These are phyloP conservation scores for Millerago galiae DNA, from an alignment of 805 yeast genomes.

Conservation along the genomic window DNA sequence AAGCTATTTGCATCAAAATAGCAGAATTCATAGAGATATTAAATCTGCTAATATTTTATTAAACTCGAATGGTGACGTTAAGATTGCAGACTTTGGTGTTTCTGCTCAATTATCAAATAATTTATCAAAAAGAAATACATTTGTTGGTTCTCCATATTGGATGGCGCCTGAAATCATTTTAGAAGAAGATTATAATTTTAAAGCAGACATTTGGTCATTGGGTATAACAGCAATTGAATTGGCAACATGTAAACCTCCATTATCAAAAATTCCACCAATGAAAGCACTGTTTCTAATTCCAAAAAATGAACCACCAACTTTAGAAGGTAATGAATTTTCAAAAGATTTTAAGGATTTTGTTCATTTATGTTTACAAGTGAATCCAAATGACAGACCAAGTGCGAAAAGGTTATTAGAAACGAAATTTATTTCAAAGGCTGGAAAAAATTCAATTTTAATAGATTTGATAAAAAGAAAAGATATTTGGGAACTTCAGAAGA, in stretches of 20 bases:
- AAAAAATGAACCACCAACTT: slow-evolving; percentile 79
- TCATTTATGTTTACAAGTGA: slow-evolving; percentile 59
- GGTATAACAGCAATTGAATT: slow-evolving; percentile 93
- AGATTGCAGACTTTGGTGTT: slow-evolving; percentile 93
- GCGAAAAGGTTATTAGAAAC: slow-evolving; percentile 60
- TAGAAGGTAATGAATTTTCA: slow-evolving; percentile 73
- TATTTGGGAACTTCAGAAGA: slow-evolving; percentile 26
- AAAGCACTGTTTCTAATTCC: slow-evolving; percentile 32
- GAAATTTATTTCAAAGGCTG: slow-evolving; percentile 37
- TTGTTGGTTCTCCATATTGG: slow-evolving; percentile 90
- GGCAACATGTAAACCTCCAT: slow-evolving; percentile 97
- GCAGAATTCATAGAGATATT: slow-evolving; percentile 86
- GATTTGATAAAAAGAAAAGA: slow-evolving; percentile 38
- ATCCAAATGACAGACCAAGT: slow-evolving; percentile 59
- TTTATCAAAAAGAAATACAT: slow-evolving; percentile 55
- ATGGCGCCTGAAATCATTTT: slow-evolving; percentile 98
- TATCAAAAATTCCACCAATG: slow-evolving; percentile 56
- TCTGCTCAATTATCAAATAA: slow-evolving; percentile 76
- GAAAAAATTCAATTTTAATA: slow-evolving; percentile 29
- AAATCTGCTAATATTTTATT: slow-evolving; percentile 87
- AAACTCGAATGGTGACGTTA: slow-evolving; percentile 65
- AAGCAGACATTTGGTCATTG: slow-evolving; percentile 96
- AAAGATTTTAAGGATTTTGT: slow-evolving; percentile 65
- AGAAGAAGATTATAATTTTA: slow-evolving; percentile 79
- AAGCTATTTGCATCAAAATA: slow-evolving; percentile 63